Conservation (phyloP, 192 early-diverging fungal genomes). For the Chytriomyces hyalinus region DNA sequence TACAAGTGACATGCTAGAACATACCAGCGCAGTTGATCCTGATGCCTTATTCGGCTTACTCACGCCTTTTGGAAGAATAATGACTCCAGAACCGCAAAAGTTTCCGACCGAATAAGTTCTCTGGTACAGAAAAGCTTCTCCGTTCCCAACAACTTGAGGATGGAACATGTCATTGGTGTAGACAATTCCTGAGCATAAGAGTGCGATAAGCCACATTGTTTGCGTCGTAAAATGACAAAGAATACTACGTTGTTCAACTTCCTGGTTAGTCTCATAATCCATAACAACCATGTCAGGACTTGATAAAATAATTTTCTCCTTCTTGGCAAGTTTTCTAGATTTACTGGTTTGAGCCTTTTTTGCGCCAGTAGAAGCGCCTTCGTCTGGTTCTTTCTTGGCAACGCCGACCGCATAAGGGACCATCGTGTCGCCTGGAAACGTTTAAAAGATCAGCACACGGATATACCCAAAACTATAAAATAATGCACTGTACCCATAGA, state of each 20-base stretch:
- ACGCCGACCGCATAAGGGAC: conserved; percentile 41
- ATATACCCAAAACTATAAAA: neutral
- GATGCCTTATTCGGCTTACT: conserved; percentile 60
- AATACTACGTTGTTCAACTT: conserved; percentile 40
- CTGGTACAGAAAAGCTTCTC: conserved; percentile 52
- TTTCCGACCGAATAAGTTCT: conserved; percentile 61
- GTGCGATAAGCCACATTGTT: neutral
- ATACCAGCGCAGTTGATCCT: conserved; percentile 52
- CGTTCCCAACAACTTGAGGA: conserved; percentile 29
- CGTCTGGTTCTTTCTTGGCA: conserved; percentile 30
- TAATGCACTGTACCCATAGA: neutral
- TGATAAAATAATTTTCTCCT: conserved; percentile 23
- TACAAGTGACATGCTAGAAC: neutral
- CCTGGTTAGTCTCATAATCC: conserved; percentile 38
- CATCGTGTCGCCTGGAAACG: neutral
- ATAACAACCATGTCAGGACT: conserved; percentile 46
- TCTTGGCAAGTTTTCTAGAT: conserved; percentile 23
- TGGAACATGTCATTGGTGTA: conserved; percentile 48
- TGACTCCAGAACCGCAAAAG: conserved; percentile 54
- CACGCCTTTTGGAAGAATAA: conserved; percentile 57
- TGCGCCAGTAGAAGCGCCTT: neutral
- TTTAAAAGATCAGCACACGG: too few relatives aligned
- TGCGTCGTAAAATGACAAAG: neutral
- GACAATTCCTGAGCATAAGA: conserved; percentile 36
- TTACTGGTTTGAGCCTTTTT: neutral